Base-by-base conservation (phyloP, 2,329 filamentous ascomycete species). In the Grosmannia clavigera region DNA sequence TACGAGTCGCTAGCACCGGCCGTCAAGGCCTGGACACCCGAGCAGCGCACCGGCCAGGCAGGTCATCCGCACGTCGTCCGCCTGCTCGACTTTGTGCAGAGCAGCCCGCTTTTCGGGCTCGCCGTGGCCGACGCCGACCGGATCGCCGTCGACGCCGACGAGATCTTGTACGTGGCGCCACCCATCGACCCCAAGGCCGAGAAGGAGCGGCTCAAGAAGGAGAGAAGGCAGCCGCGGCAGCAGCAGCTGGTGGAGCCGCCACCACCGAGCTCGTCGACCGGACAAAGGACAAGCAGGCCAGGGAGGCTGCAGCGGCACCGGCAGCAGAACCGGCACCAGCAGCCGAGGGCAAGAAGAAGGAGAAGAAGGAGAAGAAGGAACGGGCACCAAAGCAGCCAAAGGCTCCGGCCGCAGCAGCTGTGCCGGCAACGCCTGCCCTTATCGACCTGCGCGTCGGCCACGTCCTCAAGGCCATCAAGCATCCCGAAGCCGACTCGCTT, bases 371-470 rank as follows among this genome's bases (percentile, higher is more conserved):
- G 73, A 95, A 95, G 82, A 94, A 95, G 74, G 85, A 88, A 70
- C 95, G 95, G 77, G 82, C 85, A 54, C 86, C 88, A 3, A 94
- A 92, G 77, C 83, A 82, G 64, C 85, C 78, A 62, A 85, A 85
- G 72, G 79, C 84, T 7, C 76, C 86, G 16, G 77, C 83, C 3
- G 75, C 89, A 6, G 86, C 91, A 16, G 87, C 90, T 0, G 87
- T 90, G 14, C 87, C 90, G 1, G 84, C 90, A 5, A 89, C 90
- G 1, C 94, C 94, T 3, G 80, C 82, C 61, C 82, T 96, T 63
- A 96, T 99, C 71, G 94, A 99, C 72, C 86, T 99, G 58, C 87
- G 94, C 65, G 92, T 99, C 63, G 94, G 94, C 63, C 94, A 97
- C 78, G 96, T 99, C 68, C 85, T 99, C 70, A 95, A 96, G 76